Base-by-base conservation (phyloP, 108 stramenopile species). In the Phaeodactylum tricornutum region DNA sequence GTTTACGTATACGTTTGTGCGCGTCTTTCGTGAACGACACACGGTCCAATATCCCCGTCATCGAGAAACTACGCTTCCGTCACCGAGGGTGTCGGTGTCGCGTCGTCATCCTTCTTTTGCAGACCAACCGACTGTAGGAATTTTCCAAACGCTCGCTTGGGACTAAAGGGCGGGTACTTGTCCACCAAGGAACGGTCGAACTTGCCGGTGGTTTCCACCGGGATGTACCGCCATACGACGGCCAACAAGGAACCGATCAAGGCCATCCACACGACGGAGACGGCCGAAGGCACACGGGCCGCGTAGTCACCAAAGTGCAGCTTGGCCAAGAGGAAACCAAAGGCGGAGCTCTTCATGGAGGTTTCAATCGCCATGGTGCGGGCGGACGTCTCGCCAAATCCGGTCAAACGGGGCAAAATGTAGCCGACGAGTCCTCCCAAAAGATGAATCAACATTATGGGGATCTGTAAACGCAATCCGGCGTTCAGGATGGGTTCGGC, bases 341-440 rank as follows among this genome's bases (percentile, higher is more conserved):
- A 97, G 5, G 94, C 96, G 8, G 92, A 93, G 20, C 89, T 92
- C 69, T 97, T 97, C 94, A 94, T 97, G 53, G 93, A 84, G 0
- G 94, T 95, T 62, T 97, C 96, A 61, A 97, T 97, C 29, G 96
- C 96, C 93, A 97, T 95, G 55, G 96, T 97, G 43, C 96, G 89
- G 47, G 77, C 85, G 22, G 86, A 67, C 30, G 86, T 77, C 54
- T 97, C 94, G 11, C 73, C 77, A 65, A 95, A 95, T 46, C 92
- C 92, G 50, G 91, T 69, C 17, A 72, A 21, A 40, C 61, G 64
- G 6, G 96, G 91, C 5, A 94, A 64, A 50, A 51, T 47, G 66
- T 95, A 97, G 36, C 96, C 96, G 7, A 92, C 68, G 26, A 95
- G 50, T 24, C 96, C 96, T 36, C 94, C 94, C n/a, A 95, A 29